Base-by-base conservation (phyloP, 768 basidiomycete genomes). In the Coprinopsis sp. region DNA sequence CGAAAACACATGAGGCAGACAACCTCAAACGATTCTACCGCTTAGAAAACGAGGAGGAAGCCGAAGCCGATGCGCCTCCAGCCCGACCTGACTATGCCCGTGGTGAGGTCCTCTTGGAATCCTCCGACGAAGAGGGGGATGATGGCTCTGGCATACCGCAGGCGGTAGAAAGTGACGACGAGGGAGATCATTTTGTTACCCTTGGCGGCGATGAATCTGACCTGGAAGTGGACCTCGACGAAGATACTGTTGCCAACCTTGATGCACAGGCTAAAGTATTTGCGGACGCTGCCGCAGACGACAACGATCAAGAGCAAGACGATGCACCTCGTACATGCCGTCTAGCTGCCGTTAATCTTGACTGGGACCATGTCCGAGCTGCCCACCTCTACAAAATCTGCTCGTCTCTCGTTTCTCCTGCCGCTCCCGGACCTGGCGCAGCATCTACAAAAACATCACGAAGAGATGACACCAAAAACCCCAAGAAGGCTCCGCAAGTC, bases 321-420 rank as follows among this genome's bases (percentile, higher is more conserved):
- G 67, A 69, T 2, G 72, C 68, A 7, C 64, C 70, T 8, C 63
- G 70, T 8, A 92, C 91, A 2, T 74, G 69, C 45, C 76, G 95
- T 19, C 61, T 99, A 6, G 96, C 95, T 1, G 78, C 87, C 36
- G 95, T 98, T 53, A 97, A 98, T 62, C 78, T 98, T 42, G 96
- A 99, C 66, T 99, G 96, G 96, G 96, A 98, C 63, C 79, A 97
- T 65, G 81, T 98, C 41, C 85, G 87, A 46, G 91, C 95, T 0
- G 69, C 69, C 16, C 93, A 98, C 61, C 70, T 99, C 11, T 96
- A 83, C 78, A 91, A 89, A 66, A 89, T 97, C 28, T 91, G 90
- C 66, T 81, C 89, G 14, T 97, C 94, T 2, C 77, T 93, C 33
- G 74, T 95, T 4, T 84, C 87, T 5, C 64, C 78, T 12, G 66